Evolutionary conservation across 257 asterid genomes (phyloP).

Genomic region (Solanum pinnatisectum): DNA sequence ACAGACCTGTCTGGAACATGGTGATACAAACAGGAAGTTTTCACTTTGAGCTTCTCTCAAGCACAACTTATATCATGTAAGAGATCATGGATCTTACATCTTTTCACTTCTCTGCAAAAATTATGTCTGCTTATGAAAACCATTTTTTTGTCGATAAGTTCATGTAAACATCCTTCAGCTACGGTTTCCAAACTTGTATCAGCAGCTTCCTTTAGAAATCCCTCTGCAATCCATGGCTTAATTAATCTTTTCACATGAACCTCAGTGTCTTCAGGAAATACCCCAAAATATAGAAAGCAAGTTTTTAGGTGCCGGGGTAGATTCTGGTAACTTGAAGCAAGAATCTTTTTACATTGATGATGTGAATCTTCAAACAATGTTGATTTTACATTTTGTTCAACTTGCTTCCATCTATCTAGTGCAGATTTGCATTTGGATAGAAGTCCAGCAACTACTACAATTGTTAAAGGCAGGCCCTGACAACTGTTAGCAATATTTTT

Average conservation of each 20-base stretch:
- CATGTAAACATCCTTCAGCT: background rate
- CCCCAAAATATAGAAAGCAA: background rate
- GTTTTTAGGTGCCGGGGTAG: conserved; percentile 5
- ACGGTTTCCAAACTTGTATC: background rate
- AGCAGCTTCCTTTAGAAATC: background rate
- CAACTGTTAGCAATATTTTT: background rate
- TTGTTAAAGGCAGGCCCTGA: background rate
- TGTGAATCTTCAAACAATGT: background rate
- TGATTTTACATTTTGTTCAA: background rate
- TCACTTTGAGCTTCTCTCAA: background rate
- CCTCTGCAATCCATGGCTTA: conserved; percentile 8
- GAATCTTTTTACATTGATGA: background rate
- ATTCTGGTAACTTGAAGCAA: background rate
- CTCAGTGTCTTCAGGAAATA: background rate
- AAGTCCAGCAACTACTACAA: background rate
- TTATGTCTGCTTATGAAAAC: background rate
- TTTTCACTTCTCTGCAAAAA: background rate
- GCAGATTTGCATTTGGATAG: background rate
- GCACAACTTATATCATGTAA: conserved; percentile 3
- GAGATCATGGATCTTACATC: conserved; percentile 7
- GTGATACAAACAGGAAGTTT: background rate
- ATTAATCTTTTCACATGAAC: conserved; percentile 1
- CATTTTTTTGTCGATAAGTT: conserved; percentile 5
- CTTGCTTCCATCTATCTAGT: background rate
- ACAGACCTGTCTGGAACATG: background rate